Evolutionary conservation across 1,139 yeast species (phyloP).

Genomic region (Arxiozyma heterogenica): DNA sequence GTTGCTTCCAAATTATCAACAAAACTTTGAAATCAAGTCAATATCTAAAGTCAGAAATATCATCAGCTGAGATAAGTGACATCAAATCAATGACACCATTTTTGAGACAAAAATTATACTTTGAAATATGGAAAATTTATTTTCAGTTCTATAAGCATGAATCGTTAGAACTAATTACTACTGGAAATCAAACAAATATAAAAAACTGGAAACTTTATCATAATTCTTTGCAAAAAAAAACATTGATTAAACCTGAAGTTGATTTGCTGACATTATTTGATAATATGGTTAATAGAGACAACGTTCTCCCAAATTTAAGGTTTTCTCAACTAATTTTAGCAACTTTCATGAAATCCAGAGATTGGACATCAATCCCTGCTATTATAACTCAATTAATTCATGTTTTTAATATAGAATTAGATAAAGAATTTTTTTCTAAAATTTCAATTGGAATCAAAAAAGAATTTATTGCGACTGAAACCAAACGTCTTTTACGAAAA

Average conservation of each 20-base stretch:
- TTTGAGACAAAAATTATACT: conserved; percentile 15
- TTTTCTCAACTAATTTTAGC: conserved; percentile 16
- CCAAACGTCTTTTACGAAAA: background rate
- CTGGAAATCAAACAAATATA: background rate
- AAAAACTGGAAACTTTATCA: background rate
- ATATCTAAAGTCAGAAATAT: background rate
- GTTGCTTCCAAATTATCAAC: conserved; percentile 19
- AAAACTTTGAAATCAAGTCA: conserved; percentile 5
- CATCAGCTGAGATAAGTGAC: background rate
- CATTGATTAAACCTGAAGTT: conserved; percentile 9
- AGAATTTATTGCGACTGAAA: conserved; percentile 14
- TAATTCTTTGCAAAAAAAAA: background rate
- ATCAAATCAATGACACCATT: background rate
- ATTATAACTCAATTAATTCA: conserved; percentile 15
- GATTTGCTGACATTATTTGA: conserved; percentile 14
- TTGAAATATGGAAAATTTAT: conserved; percentile 24
- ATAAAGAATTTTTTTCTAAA: conserved; percentile 7
- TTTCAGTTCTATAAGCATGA: conserved; percentile 15
- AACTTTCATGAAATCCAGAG: conserved; percentile 17
- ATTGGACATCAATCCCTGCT: conserved; percentile 21
- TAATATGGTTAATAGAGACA: conserved; percentile 19
- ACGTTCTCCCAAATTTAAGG: conserved; percentile 15
- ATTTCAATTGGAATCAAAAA: conserved; percentile 17
- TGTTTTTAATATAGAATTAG: conserved; percentile 13
- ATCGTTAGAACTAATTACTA: conserved; percentile 6